Base-by-base conservation (phyloP, 2,329 filamentous ascomycete species). In the Talaromyces sp. region DNA sequence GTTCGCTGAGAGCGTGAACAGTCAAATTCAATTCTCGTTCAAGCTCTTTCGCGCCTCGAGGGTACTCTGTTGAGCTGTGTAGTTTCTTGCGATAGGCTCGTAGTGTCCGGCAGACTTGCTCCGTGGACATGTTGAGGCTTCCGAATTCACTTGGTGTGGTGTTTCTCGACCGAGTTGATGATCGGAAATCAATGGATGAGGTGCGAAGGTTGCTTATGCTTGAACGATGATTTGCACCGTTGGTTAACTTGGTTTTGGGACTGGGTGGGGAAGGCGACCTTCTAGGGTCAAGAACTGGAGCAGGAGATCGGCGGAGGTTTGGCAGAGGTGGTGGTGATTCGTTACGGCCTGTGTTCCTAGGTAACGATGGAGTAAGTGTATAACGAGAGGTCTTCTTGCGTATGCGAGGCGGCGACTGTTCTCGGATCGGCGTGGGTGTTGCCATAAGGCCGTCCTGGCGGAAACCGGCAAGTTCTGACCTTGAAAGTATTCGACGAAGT, bases 381-480 rank as follows among this genome's bases (percentile, higher is more conserved):
- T 82, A 78, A 66, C 83, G 83, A 2, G 86, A 88, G 2, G 81
- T 71, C 69, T 84, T 84, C 68, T 82, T 85, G 31, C 82, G 82
- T n/a, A 87, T 69, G 54, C 83, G 81, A 6, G 82, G 82, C 1
- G 85, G 79, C 16, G 80, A 82, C 41, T 75, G 71, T 48, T 78
- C 79, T n/a, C 81, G 78, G 6, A 79, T 77, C 5, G 76, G 77
- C 5, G 78, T 78, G 14, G 79, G 76, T 4, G 78, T 80, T 16
- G 75, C 73, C n/a, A 76, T 70, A 4, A 82, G 77, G n/a, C 81
- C 79, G 19, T 81, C 79, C 62, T 82, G 79, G 67, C 85, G 83
- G 62, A 96, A 93, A 67, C 93, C 91, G 9, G 92, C 90, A 47
- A 98, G 81, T 72, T 98, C 94, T 0, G 90, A 89, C 70, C 91